Percentiles rank a stretch among this genome's conserved stretches.
phyloP scores from a whole-genome alignment of 2,329 filamentous ascomycete species.

The Exophiala sideris region DNA sequence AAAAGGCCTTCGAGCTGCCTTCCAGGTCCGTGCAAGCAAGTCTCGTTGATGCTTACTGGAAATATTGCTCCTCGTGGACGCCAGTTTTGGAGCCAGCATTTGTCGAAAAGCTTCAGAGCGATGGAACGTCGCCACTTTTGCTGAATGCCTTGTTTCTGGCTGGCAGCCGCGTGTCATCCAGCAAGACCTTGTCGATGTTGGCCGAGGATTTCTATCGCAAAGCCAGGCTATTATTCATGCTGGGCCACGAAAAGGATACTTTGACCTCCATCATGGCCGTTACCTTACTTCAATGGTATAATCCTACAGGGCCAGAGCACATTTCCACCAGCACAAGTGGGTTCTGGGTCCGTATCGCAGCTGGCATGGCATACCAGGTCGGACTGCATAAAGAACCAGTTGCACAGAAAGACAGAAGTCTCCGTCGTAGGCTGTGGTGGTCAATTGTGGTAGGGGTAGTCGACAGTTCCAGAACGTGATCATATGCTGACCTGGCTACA shows the following conservation, averaged over 20 bases:
- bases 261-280: conserved; percentile 34
- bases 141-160: conserved; percentile 12
- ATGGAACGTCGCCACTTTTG: conserved; percentile 4
- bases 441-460: conserved; percentile 11
- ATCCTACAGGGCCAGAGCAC: conserved; percentile 17
- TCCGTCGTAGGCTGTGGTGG: conserved; percentile 21
- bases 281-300: conserved; percentile 26
- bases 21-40: conserved; percentile 9
- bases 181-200: background rate
- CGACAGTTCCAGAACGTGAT: background rate
- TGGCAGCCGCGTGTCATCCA: conserved; percentile 9
- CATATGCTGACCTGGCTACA: conserved; percentile 9
- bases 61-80: conserved; percentile 14
- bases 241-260: conserved; percentile 34
- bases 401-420: background rate
- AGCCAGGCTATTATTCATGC: conserved; percentile 8
- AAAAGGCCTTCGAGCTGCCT: conserved; percentile 10
- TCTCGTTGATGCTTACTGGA: conserved; percentile 10
- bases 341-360: conserved; percentile 17
- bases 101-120: background rate
- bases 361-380: conserved; percentile 17
- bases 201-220: conserved; percentile 12
- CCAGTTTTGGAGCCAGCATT: conserved; percentile 4
- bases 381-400: conserved; percentile 17
- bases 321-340: conserved; percentile 18